Conservation (phyloP, 108 stramenopile species). For the Nannochloropsis oceanica region DNA sequence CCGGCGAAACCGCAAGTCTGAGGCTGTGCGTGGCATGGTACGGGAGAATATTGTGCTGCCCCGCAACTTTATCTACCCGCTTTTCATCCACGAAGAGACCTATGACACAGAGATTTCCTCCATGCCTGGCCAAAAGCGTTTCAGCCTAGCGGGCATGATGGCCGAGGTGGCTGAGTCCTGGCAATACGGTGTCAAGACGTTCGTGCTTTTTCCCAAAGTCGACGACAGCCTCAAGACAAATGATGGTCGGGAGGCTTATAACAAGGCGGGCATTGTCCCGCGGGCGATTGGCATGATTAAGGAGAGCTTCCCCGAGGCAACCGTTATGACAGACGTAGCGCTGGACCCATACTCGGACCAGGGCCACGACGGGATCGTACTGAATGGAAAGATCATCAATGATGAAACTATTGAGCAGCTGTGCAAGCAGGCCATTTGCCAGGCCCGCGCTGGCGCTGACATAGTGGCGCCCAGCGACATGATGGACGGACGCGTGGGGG, state of each 20-base stretch:
- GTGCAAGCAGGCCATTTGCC: slow-evolving; percentile 86
- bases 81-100: slow-evolving; percentile 91
- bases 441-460: slow-evolving; percentile 88
- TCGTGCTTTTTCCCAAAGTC: slow-evolving; percentile 79
- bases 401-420: slow-evolving; percentile 92
- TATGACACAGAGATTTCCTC: slow-evolving; percentile 59
- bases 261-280: slow-evolving; percentile 83
- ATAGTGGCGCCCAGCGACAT: slow-evolving; percentile 70
- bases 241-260: slow-evolving; percentile 85
- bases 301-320: slow-evolving; percentile 56
- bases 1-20: slow-evolving; percentile 83
- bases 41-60: slow-evolving; percentile 87
- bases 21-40: slow-evolving; percentile 78
- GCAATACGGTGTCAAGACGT: slow-evolving; percentile 67
- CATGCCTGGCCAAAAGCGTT: slow-evolving; percentile 89
- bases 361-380: slow-evolving; percentile 95
- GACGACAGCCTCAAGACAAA: slow-evolving; percentile 80
- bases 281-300: slow-evolving; percentile 88
- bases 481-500: slow-evolving; percentile 88
- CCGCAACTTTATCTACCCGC: slow-evolving; percentile 88
- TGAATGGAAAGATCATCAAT: slow-evolving; percentile 85
- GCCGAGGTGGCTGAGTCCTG: slow-evolving; percentile 72
- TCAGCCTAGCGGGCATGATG: slow-evolving; percentile 67
- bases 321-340: slow-evolving; percentile 87
- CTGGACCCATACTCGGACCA: slow-evolving; percentile 94